Evolutionary conservation across 345 rosid genomes (phyloP), one percentile per base, ranked within the genome.

Genomic region (Leavenworthia alabamica): DNA sequence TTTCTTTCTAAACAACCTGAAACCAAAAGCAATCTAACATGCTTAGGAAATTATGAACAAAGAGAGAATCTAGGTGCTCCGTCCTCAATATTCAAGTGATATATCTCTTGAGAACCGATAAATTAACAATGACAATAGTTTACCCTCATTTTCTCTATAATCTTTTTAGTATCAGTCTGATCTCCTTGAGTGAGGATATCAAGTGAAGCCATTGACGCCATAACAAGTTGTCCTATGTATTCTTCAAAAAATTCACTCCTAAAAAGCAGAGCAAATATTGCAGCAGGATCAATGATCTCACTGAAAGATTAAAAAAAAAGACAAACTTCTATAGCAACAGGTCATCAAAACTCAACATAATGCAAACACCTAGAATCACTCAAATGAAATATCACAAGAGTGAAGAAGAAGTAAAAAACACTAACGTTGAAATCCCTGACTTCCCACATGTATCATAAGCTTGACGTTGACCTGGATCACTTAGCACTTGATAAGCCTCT

Each of bases 401-500:
- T 44, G 33, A 31, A 60, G 3, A 68, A 63, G 61, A 67, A n/a
- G n/a, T n/a, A 65, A 76, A 68, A 68, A 70, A 73, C 56, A 85
- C 89, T 82, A 59, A 89, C 97, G 86, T 78, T 64, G 98, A 92
- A 60, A 92, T 86, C 79, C 98, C 98, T 14, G 97, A 79, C 80
- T 93, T 93, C 48, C 99, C 99, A 68, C 64, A 22, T 55, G 80
- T 78, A 83, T 93, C 97, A 50, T 93, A 93, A 35, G 99, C 97
- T 78, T 89, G 88, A 15, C 97, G 82, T 75, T 93, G 99, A 51
- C 77, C 54, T 37, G 91, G 83, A 76, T 93, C 97, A 68, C 99
- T 93, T 63, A 93, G 47, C 19, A 93, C 97, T 78, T 93, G 99
- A 83, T 93, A 93, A 51, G 96, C 99, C 83, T 93, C 99, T 59